A percentile compares a stretch with the other conserved stretches of the same genome.
phyloP scores from a whole-genome alignment of 2,329 filamentous ascomycete species.

The Fusarium incarnatum region DNA sequence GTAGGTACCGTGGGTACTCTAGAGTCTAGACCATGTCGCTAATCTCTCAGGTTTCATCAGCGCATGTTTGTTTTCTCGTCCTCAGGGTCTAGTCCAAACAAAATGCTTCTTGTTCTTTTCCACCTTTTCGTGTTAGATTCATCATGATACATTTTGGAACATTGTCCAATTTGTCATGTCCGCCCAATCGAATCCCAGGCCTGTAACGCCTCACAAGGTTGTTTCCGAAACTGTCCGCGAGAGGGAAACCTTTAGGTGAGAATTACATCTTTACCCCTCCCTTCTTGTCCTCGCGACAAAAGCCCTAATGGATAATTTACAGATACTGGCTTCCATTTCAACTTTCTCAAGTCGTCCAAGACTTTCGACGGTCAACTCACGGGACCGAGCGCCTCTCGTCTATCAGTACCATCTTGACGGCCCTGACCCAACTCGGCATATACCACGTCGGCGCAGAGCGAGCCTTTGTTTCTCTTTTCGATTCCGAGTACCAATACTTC shows the following conservation, averaged over 20 bases:
- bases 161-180: neutral
- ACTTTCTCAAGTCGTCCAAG: neutral
- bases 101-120: no score
- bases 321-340: neutral
- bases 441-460: conserved; percentile 2
- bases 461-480: conserved; percentile 3
- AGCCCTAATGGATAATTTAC: neutral
- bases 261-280: neutral
- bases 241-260: neutral
- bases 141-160: no score
- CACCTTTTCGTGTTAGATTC: no score
- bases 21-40: neutral
- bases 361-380: neutral
- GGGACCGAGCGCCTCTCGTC: neutral
- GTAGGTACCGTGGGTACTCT: no score
- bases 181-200: neutral
- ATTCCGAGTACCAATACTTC: neutral
- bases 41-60: neutral
- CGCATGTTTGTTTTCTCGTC: neutral
- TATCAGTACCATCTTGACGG: neutral
- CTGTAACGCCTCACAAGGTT: neutral
- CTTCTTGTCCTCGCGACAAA: neutral
- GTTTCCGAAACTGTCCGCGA: neutral
- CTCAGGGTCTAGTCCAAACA: no score
- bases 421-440: neutral